These are phyloP conservation scores for Mucor mucedo DNA, from an alignment of 371 early-diverging fungal genomes.

Conservation along the genomic window DNA sequence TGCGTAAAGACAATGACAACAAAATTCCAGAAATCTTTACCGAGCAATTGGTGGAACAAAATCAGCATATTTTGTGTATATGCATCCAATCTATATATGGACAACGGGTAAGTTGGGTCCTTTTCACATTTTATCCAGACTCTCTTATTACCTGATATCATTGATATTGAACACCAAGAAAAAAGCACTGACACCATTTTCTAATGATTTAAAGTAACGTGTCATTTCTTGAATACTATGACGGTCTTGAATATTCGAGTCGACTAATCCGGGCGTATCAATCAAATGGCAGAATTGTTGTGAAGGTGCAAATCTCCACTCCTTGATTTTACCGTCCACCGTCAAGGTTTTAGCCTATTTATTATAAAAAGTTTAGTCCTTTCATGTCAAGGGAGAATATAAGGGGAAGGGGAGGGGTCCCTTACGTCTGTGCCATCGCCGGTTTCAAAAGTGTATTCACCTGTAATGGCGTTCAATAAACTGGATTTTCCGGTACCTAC, in stretches of 20 bases:
- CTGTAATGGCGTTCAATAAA: slow-evolving; percentile 52
- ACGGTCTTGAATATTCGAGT: slow-evolving; percentile 56
- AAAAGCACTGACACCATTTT: slow-evolving; percentile 66
- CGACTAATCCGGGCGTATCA: slow-evolving; percentile 63
- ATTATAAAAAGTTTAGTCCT: not conserved
- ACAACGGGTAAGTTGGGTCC: too few species aligned
- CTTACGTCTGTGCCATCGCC: slow-evolving; percentile 44
- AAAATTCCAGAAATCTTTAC: slow-evolving; percentile 67
- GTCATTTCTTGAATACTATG: slow-evolving; percentile 61
- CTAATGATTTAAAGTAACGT: slow-evolving; percentile 59
- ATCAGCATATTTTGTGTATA: slow-evolving; percentile 67
- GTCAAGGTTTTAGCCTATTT: slow-evolving; percentile 23
- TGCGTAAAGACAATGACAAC: slow-evolving; percentile 67
- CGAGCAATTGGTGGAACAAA: slow-evolving; percentile 60
- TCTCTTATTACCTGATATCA: slow-evolving; percentile 42
- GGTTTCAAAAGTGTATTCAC: slow-evolving; percentile 46
- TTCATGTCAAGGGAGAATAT: not conserved
- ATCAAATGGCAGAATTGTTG: slow-evolving; percentile 44
- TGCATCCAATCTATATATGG: slow-evolving; percentile 53
- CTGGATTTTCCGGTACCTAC: slow-evolving; percentile 58
- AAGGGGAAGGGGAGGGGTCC: not conserved
- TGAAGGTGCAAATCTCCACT: slow-evolving; percentile 43
- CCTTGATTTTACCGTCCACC: slow-evolving; percentile 37
- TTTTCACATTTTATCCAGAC: too few species aligned
- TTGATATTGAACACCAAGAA: slow-evolving; percentile 64